Base-by-base conservation (phyloP, 179 eudicot genomes). In the Nepenthes alata region DNA sequence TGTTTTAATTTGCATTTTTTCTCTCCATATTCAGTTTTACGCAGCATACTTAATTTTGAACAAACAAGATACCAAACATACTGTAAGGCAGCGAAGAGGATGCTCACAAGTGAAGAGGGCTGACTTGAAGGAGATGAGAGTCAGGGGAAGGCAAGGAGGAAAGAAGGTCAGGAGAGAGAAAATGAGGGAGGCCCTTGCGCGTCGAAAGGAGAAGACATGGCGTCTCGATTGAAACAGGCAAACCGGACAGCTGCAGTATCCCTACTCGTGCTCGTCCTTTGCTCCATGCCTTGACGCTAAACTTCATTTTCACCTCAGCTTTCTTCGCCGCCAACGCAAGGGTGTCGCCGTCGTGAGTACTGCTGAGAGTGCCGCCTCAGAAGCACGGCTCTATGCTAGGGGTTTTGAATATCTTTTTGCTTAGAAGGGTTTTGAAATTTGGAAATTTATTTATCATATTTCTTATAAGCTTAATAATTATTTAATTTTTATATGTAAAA, bases 41-140 rank as follows among this genome's bases (percentile, higher is more conserved):
- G 25, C 25, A 25, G 25, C 25, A 25, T 25, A 25, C 25, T 25
- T 25, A 25, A 1, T 25, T 25, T 25, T 25, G 25, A 25, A 25
- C 25, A 25, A 55, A 55, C 14, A 55, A 39, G 11, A 55, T 3
- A 55, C 38, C 36, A 35, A 1, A 2, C 34, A 55, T 12, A 53
- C 11, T 14, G 6, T 1, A 1, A 14, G 48, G 37, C 16, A 41
- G 59, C 3, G 34, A 25, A 6, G 25, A 4, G 34, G 44, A 41
- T 9, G 52, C 82, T 55, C 74, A 88, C 96, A 88, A 85, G 77
- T 88, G 93, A 59, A 85, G 85, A 55, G 96, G 93, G 77, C 81
- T 79, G 64, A 77, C 66, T 16, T 81, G 89, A 36, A 88, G 87
- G 74, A 88, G 84, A 59, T 53, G 77, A 55, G 96, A 81, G 13